phyloP scores from a whole-genome alignment of 208 protist genomes.

The Crithidia bombi region DNA sequence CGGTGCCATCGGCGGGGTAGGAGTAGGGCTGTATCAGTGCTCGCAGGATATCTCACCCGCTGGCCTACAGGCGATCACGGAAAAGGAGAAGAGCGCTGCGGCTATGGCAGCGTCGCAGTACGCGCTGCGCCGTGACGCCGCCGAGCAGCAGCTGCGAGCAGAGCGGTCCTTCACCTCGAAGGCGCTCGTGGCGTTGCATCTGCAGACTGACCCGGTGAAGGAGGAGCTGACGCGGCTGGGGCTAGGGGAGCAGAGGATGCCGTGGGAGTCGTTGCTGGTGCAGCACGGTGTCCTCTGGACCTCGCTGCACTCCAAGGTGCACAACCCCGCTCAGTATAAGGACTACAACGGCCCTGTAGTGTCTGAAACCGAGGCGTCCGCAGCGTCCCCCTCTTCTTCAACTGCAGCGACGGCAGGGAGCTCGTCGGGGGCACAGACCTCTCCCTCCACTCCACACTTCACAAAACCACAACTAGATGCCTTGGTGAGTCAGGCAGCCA shows the following conservation, averaged over 20 bases:
- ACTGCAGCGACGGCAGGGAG: neutral
- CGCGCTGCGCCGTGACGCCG: conserved; percentile 21
- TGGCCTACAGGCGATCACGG: conserved; percentile 10
- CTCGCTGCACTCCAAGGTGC: conserved; percentile 32
- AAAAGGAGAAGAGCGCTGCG: conserved; percentile 39
- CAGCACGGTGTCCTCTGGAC: conserved; percentile 46
- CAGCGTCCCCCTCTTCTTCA: neutral
- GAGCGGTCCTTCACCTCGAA: conserved; percentile 22
- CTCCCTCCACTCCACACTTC: conserved; percentile 22
- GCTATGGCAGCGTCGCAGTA: conserved; percentile 41
- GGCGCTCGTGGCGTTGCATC: conserved; percentile 16
- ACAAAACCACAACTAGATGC: conserved; percentile 71
- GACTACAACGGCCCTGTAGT: conserved; percentile 31
- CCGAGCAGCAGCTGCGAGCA: conserved; percentile 22
- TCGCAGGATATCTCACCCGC: conserved; percentile 26
- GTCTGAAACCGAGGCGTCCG: neutral
- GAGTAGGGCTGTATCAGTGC: conserved; percentile 41
- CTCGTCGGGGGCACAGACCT: neutral
- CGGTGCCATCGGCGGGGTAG: conserved; percentile 43
- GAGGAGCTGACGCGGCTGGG: conserved; percentile 34
- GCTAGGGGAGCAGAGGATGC: conserved; percentile 24
- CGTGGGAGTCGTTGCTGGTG: conserved; percentile 38
- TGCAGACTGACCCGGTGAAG: conserved; percentile 27
- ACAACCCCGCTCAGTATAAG: conserved; percentile 40
- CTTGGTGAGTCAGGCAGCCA: conserved; percentile 59